Evolutionary conservation across 1,284 basidiomycete genomes (phyloP), one percentile per base, ranked within the genome.

Genomic region (Anthracocystis setariae): DNA sequence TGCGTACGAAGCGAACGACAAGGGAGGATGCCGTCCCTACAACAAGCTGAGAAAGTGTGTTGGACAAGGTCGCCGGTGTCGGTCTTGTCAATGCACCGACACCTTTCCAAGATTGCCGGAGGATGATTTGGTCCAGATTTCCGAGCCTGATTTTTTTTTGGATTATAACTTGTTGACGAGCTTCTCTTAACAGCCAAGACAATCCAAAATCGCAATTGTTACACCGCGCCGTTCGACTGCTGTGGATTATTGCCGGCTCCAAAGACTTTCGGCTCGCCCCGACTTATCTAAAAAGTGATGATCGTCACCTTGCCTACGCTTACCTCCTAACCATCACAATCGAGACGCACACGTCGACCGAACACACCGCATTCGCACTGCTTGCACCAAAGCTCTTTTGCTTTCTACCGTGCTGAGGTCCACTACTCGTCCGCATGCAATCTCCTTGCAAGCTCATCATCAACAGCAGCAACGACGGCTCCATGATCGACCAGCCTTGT

Each of bases 371-470:
- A 29, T 5, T 29, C 29, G 29, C 5, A 7, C 29, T 29, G 29
- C 29, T 29, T 29, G 29, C 12, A 24, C 12, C 48, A 51, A 58
- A 55, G 45, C 46, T 37, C 10, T 15, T 3, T 23, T n/a, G 27
- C 32, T 2, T 8, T 35, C 44, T 45, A n/a, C n/a, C n/a, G n/a
- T 46, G 40, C 66, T 69, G 59, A 63, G 51, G 37, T 68, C 43
- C 25, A 20, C 60, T 46, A 25, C 27, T 29, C 29, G 29, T n/a
- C 25, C 50, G 53, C 40, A 69, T 69, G 60, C 60, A 64, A 56
- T 45, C 60, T 42, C 49, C 47, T 47, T 52, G 44, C 52, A 56
- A 23, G 29, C 29, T 29, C 29, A 29, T 12, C 7, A 29, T 29
- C 29, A 29, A 29, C 18, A 42, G 18, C 44, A 23, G 43, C 55